Evolutionary conservation across 2,329 filamentous ascomycete genomes (phyloP), one percentile per base, ranked within the genome.

Genomic region (Fusarium phyllophilum): DNA sequence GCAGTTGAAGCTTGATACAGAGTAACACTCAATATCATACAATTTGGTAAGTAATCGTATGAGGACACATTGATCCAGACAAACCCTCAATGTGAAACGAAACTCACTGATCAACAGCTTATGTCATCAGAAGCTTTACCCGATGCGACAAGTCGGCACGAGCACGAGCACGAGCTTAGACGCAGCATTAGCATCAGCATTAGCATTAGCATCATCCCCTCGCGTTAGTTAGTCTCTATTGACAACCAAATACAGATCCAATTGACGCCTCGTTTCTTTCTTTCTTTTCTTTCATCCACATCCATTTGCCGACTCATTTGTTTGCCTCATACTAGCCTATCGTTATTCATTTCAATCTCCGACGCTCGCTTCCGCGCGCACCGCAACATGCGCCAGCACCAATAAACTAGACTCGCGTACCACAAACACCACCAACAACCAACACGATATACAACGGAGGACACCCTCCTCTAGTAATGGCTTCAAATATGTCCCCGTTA

Each of bases 61-160:
- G 13, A 46, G 10, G 33, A 38, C 42, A 29, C 8, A 31, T 34
- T 26, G 6, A 24, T 39, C 38, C 4, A 33, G 17, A 34, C 22
- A 51, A 48, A 13, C 26, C 57, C 17, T 38, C 15, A 38, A 36
- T 14, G 20, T 31, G 17, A 41, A 66, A 51, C 29, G 8, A 26
- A 66, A 60, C 38, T 39, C 17, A 55, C 41, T 41, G 38, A 41
- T 51, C 41, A 13, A 11, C 18, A 18, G 76, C 76, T 78, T 78
- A 78, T 59, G 75, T 78, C 73, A 78, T 78, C 76, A 62, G 10
- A 20, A 68, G 52, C 71, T 71, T 75, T 58, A 38, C 65, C 69
- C 57, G 54, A 72, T 74, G 44, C 62, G 57, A 73, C 64, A 70
- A 45, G 41, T 26, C 66, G 68, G 71, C 68, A 75, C 66, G 63